Percentiles rank a stretch among this genome's conserved stretches.
phyloP scores from a whole-genome alignment of 2,329 filamentous ascomycete genomes.

The Pezicula radicicola region DNA sequence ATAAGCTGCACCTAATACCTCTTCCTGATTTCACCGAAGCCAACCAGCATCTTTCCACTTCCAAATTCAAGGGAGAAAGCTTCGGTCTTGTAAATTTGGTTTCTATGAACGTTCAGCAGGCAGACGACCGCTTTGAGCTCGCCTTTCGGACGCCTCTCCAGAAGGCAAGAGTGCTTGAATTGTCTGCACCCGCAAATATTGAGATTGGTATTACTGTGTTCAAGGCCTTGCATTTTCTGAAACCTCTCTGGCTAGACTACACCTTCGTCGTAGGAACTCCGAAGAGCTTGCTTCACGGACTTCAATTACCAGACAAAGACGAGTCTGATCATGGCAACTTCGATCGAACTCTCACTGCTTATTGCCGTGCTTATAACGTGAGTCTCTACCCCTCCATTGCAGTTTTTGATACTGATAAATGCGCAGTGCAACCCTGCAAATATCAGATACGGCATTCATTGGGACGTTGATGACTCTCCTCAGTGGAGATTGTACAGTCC shows the following conservation, averaged over 20 bases:
- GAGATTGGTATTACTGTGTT: slow-evolving; percentile 63
- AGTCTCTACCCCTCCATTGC: background rate
- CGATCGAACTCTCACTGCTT: slow-evolving; percentile 65
- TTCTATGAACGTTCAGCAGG: slow-evolving; percentile 54
- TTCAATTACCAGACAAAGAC: slow-evolving; percentile 39
- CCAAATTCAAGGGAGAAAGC: slow-evolving; percentile 42
- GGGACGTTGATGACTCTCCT: slow-evolving; percentile 62
- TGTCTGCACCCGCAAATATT: slow-evolving; percentile 61
- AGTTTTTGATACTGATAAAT: background rate
- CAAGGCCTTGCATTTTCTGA: slow-evolving; percentile 58
- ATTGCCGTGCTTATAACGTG: slow-evolving; percentile 66
- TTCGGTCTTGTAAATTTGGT: slow-evolving; percentile 63
- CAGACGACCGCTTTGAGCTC: slow-evolving; percentile 65
- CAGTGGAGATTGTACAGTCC: slow-evolving; percentile 62
- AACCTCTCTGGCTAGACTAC: slow-evolving; percentile 62
- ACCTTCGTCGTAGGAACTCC: slow-evolving; percentile 63
- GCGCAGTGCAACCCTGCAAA: slow-evolving; percentile 53
- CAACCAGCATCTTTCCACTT: slow-evolving; percentile 39
- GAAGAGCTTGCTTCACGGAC: slow-evolving; percentile 46
- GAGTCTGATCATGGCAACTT: slow-evolving; percentile 59
- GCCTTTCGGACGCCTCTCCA: slow-evolving; percentile 59
- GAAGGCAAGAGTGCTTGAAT: slow-evolving; percentile 50
- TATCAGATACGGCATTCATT: slow-evolving; percentile 60
- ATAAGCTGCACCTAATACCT: slow-evolving; percentile 68
- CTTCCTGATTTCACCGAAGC: slow-evolving; percentile 52